A percentile compares a stretch with the other conserved stretches of the same genome.
These are phyloP conservation scores for Lomentospora prolificans DNA, from an alignment of 2,329 filamentous ascomycete genomes.

Conservation along the genomic window DNA sequence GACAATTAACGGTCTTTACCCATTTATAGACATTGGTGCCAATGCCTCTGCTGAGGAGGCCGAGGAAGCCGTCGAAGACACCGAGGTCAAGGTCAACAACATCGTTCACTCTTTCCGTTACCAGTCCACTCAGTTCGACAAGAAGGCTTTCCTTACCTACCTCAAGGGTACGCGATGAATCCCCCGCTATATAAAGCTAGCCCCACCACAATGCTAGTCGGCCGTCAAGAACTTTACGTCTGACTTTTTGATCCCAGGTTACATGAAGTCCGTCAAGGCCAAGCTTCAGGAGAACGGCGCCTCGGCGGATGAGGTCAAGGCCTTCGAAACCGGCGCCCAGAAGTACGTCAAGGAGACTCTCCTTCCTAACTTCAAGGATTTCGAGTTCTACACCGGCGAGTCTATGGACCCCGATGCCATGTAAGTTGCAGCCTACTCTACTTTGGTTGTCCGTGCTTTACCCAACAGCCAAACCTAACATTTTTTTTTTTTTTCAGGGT, in stretches of 20 bases:
- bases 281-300: constrained; percentile 54
- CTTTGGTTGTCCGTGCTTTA: no score
- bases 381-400: constrained; percentile 88
- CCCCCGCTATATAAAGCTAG: background rate
- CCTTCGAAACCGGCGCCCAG: constrained; percentile 69
- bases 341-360: constrained; percentile 74
- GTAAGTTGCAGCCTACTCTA: constrained; percentile 41
- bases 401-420: constrained; percentile 90
- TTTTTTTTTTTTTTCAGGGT: constrained; percentile 53
- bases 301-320: constrained; percentile 56
- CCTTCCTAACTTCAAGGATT: constrained; percentile 83
- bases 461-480: no score
- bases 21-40: constrained; percentile 66
- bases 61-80: constrained; percentile 65
- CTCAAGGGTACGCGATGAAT: constrained; percentile 61
- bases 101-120: constrained; percentile 89
- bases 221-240: no score
- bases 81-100: constrained; percentile 72
- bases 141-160: constrained; percentile 75
- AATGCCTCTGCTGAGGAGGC: constrained; percentile 93
- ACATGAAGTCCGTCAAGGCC: constrained; percentile 84
- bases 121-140: constrained; percentile 68
- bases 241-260: constrained; percentile 43
- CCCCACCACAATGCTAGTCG: no score
- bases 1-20: background rate